A percentile compares a stretch with the other conserved stretches of the same genome.
Conservation (phyloP, 306 rosid genomes). For the Vigna angularis region DNA sequence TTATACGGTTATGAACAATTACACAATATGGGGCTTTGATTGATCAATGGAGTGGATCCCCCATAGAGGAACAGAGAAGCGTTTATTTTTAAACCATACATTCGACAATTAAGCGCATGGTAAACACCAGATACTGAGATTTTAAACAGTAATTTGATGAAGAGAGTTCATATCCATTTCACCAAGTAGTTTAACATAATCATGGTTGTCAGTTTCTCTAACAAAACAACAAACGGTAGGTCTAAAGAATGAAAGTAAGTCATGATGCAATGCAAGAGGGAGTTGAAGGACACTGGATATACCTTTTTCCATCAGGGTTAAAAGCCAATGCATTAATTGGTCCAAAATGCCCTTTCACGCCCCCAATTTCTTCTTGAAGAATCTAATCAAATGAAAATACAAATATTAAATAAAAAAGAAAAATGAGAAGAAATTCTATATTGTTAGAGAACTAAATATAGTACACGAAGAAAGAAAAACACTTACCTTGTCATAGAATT, state of each 20-base stretch:
- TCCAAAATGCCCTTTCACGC: slow-evolving; percentile 98
- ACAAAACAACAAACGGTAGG: neutral
- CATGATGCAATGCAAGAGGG: neutral
- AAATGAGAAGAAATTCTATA: neutral
- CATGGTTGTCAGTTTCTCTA: slow-evolving; percentile 27
- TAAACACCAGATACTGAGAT: neutral
- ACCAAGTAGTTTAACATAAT: neutral
- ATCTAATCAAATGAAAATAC: slow-evolving; percentile 55
- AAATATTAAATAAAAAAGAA: slow-evolving; percentile 21
- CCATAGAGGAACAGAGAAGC: neutral
- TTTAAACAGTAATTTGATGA: neutral
- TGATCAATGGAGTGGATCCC: neutral
- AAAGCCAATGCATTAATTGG: slow-evolving; percentile 96
- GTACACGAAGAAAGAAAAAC: neutral
- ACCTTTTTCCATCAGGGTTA: slow-evolving; percentile 98
- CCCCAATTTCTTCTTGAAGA: slow-evolving; percentile 98
- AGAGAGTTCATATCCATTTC: neutral
- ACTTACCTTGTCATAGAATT: slow-evolving; percentile 86
- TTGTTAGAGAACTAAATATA: neutral
- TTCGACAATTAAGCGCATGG: neutral
- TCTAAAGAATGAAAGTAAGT: neutral
- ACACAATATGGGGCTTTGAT: slow-evolving; percentile 6
- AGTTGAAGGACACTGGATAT: slow-evolving; percentile 16
- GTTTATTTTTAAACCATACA: slow-evolving; percentile 8
- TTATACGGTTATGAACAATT: neutral